Conservation (phyloP, 1,284 basidiomycete genomes). For the Vanrija pseudolonga region DNA sequence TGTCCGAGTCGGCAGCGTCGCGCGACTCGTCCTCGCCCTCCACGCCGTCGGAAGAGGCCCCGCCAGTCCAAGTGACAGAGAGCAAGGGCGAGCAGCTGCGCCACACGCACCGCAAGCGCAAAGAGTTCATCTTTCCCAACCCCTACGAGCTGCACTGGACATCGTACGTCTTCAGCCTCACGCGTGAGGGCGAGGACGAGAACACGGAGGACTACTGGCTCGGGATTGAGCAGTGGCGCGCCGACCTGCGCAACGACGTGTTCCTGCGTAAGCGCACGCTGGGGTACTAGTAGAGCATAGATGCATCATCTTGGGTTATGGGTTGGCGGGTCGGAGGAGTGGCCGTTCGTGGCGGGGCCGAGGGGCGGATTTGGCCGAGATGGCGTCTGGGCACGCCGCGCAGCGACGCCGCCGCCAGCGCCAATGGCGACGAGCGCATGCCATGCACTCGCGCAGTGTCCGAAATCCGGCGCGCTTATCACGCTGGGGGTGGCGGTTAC, state of each 20-base stretch:
- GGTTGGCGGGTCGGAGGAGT: too few species aligned
- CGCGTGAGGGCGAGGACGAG: constrained; percentile 24
- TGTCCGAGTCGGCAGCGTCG: too few species aligned
- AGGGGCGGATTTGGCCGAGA: too few species aligned
- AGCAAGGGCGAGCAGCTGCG: not conserved
- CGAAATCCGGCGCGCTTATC: too few species aligned
- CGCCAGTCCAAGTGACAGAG: not conserved
- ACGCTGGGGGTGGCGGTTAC: too few species aligned
- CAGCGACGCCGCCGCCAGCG: too few species aligned
- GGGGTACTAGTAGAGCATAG: constrained; percentile 25
- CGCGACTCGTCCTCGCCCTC: not conserved
- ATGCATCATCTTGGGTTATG: not conserved
- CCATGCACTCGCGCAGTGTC: too few species aligned
- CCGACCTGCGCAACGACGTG: constrained; percentile 26
- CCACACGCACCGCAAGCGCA: constrained; percentile 17
- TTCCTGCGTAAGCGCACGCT: constrained; percentile 30
- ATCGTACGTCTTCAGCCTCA: constrained; percentile 34
- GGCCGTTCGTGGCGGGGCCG: too few species aligned
- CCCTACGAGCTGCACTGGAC: constrained; percentile 40
- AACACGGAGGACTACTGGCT: constrained; percentile 19
- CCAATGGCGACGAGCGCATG: too few species aligned
- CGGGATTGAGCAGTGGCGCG: constrained; percentile 24
- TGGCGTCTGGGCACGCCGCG: too few species aligned
- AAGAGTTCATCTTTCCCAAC: constrained; percentile 34
- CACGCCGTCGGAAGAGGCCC: not conserved